Evolutionary conservation across 768 basidiomycete genomes (phyloP), one percentile per base, ranked within the genome.

Genomic region (Boletus edulis): DNA sequence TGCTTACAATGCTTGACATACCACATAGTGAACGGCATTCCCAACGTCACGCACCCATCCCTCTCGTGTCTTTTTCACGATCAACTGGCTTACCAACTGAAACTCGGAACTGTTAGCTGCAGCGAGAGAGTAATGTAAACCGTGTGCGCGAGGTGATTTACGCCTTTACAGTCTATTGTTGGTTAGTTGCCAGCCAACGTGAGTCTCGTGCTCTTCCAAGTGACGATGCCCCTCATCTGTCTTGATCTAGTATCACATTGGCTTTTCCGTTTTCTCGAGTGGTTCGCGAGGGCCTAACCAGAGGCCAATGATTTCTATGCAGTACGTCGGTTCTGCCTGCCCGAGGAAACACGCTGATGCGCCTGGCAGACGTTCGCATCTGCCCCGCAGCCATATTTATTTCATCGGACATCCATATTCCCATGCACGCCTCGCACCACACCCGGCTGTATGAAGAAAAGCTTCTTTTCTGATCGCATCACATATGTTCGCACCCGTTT

Each of bases 161-260:
- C 46, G 32, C 55, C 27, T 42, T 70, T 42, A 32, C 27, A 27
- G 46, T 62, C 54, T 59, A 62, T 54, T 67, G 62, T 50, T 60
- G 59, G 44, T 27, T 60, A 44, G 54, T 70, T 45, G 61, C 57
- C 18, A 45, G 58, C 46, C 69, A 70, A 53, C 54, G 69, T 72
- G 46, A 56, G 69, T 62, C 8, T 1, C 5, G 1, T 11, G 3
- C 32, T 5, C 24, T 5, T 18, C 35, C 3, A 46, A 15, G 9
- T 44, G 46, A 37, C 17, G 1, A 3, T 13, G 15, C 13, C 35
- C 35, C 35, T 18, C 44, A 8, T n/a, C 6, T 13, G 5, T 39
- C 10, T 29, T 10, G 24, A 1, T 41, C 46, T 14, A 72, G 70
- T 70, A 29, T 61, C 32, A 9, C 59, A 32, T 48, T 70, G 62